These are phyloP conservation scores for Theileria equi DNA, from an alignment of 169 alveolate genomes.

Conservation along the genomic window DNA sequence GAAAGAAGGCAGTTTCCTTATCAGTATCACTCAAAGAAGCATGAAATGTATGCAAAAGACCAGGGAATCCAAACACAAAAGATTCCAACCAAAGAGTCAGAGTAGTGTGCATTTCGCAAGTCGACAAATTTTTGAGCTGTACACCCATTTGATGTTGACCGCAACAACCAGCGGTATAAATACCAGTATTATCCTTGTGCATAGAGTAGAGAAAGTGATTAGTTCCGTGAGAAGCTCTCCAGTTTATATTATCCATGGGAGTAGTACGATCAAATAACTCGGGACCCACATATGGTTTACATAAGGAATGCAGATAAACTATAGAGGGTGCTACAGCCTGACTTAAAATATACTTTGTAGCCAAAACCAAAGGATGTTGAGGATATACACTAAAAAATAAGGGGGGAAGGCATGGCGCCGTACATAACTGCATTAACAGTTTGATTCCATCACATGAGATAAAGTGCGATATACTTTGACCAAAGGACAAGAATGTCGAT, in stretches of 20 bases:
- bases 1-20: conserved; percentile 12
- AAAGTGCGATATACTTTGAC: conserved; percentile 36
- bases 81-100: conserved; percentile 12
- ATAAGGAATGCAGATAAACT: conserved; percentile 25
- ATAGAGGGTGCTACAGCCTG: conserved; percentile 50
- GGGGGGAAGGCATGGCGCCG: conserved; percentile 64
- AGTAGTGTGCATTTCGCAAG: conserved; percentile 54
- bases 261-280: neutral
- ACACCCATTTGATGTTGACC: conserved; percentile 46
- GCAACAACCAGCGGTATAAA: conserved; percentile 41
- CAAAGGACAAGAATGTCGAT: conserved; percentile 34
- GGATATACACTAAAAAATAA: conserved; percentile 41
- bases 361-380: conserved; percentile 55
- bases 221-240: conserved; percentile 35
- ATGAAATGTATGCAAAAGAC: conserved; percentile 13
- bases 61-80: conserved; percentile 20
- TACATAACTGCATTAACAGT: conserved; percentile 40
- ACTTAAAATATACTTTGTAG: conserved; percentile 23
- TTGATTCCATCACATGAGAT: conserved; percentile 50
- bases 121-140: conserved; percentile 1
- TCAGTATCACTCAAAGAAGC: conserved; percentile 1
- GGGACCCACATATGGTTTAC: conserved; percentile 20
- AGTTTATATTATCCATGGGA: neutral
- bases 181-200: conserved; percentile 22
- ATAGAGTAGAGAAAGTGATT: conserved; percentile 21